Evolutionary conservation across 495 filamentous ascomycete genomes (phyloP), one percentile per base, ranked within the genome.

Genomic region (Amphirosellinia nigrospora): DNA sequence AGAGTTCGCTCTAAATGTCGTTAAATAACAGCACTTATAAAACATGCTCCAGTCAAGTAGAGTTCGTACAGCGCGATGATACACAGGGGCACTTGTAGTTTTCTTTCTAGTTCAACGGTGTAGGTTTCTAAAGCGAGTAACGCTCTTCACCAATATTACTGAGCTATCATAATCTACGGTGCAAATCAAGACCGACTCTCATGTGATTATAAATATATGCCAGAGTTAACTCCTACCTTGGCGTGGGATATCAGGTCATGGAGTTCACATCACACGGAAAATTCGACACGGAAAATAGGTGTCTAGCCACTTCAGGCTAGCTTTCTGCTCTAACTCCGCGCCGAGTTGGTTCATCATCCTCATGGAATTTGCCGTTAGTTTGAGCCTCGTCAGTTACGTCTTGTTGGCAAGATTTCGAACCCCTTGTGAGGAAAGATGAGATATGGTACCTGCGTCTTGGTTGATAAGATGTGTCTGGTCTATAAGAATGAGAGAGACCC

Each of bases 171-270:
- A n/a, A 1, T 30, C 26, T 28, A 30, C 34, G 38, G 39, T 28
- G 16, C 60, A 45, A 63, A 45, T 23, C 60, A 46, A 63, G 13
- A 39, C 60, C 60, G 60, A 32, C 0, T 32, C 60, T 2, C 6
- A 8, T 39, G 26, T 48, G 41, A 64, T 64, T 64, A 64, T 64
- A 13, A 48, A 64, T 48, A 6, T 23, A 30, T 21, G n/a, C 30
- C 43, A 21, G 5, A 26, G 15, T 64, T 63, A 63, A 63, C 60
- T 43, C 60, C 60, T 63, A 46, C 11, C 23, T 28, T 62, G 4
- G 38, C 58, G 26, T 7, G n/a, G n/a, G n/a, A n/a, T 8, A 23
- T 15, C 0, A 23, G 13, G 41, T n/a, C n/a, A n/a, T n/a, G 16
- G 32, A 13, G 10, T 26, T 28, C 10, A 26, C 6, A 38, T 53